These are phyloP conservation scores for Pseudisothecium myosuroides DNA, from an alignment of 225 moss, liverwort and hornwort species.

Conservation along the genomic window DNA sequence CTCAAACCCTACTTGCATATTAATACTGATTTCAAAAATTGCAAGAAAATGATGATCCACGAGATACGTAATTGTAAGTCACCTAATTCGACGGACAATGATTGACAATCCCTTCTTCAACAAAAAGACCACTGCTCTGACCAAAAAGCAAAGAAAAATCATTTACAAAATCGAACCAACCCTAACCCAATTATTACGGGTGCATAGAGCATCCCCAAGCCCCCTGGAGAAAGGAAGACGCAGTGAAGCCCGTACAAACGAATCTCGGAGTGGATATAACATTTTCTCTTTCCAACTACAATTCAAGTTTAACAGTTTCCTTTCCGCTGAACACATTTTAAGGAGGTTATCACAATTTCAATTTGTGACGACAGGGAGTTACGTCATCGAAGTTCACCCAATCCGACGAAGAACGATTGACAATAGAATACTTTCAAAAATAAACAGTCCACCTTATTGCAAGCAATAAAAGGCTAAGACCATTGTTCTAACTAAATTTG, in stretches of 20 bases:
- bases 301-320: too few species aligned
- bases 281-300: background rate
- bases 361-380: background rate
- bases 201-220: background rate
- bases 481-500: too few species aligned
- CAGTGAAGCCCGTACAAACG: background rate
- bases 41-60: background rate
- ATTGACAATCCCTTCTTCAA: background rate
- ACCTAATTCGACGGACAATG: background rate
- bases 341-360: background rate
- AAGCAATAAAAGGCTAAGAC: background rate
- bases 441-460: background rate
- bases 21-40: background rate
- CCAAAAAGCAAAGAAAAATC: too few species aligned
- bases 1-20: background rate
- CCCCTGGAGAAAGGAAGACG: background rate
- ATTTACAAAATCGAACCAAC: background rate
- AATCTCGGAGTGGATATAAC: background rate
- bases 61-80: background rate
- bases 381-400: too few species aligned
- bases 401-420: background rate
- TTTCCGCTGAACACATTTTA: background rate
- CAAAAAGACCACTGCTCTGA: background rate
- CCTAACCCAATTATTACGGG: background rate
- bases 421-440: too few species aligned